phyloP scores from a whole-genome alignment of 352 stramenopile genomes.

The Thraustotheca clavata region DNA sequence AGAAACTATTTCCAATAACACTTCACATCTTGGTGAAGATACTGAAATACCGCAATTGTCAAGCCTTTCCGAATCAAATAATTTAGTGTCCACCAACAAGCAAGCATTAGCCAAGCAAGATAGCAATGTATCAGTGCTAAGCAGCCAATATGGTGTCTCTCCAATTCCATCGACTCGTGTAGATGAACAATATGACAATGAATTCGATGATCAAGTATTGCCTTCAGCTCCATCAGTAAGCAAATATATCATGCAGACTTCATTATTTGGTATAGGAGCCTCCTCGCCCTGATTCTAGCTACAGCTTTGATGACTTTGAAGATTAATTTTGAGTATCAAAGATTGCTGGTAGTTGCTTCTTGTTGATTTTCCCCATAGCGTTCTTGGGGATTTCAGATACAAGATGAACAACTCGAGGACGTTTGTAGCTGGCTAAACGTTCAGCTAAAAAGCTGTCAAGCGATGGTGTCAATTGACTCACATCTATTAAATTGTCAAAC shows the following conservation, averaged over 20 bases:
- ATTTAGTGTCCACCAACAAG: too few relatives aligned
- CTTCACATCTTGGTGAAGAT: too few relatives aligned
- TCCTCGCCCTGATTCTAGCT: neutral
- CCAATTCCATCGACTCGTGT: neutral
- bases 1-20: too few relatives aligned
- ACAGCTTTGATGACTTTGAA: neutral
- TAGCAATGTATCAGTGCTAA: neutral
- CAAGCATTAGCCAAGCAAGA: neutral
- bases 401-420: slow-evolving; percentile 64
- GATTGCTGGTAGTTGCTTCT: slow-evolving; percentile 64
- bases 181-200: neutral
- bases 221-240: too few relatives aligned
- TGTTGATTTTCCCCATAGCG: slow-evolving; percentile 92
- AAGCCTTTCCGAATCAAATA: too few relatives aligned
- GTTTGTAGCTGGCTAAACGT: slow-evolving; percentile 76
- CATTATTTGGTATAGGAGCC: too few relatives aligned
- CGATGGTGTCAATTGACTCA: slow-evolving; percentile 25
- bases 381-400: slow-evolving; percentile 86
- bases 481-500: neutral
- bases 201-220: slow-evolving; percentile 1
- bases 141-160: neutral
- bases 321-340: slow-evolving; percentile 22
- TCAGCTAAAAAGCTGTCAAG: slow-evolving; percentile 46
- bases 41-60: too few relatives aligned
- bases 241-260: too few relatives aligned